phyloP scores from a whole-genome alignment of 805 yeast species.

The Cyberlindnera nakhonratchasimensis region DNA sequence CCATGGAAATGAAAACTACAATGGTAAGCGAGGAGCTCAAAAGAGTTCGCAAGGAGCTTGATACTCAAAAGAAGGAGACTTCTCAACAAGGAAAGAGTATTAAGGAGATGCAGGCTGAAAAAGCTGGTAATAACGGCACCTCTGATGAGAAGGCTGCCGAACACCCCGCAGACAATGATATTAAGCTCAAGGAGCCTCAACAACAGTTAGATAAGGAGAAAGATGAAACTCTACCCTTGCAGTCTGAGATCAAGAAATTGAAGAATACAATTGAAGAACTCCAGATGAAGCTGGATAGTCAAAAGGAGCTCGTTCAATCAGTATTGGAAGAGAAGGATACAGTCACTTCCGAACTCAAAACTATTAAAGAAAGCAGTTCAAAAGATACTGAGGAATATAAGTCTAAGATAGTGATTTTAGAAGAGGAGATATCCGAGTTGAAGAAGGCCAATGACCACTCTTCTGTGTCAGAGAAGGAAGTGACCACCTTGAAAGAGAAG shows the following conservation, averaged over 20 bases:
- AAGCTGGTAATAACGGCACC: background rate
- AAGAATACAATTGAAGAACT: slow-evolving; percentile 12
- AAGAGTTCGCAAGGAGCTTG: slow-evolving; percentile 23
- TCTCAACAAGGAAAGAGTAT: background rate
- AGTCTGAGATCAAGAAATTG: slow-evolving; percentile 11
- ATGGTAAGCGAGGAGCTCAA: slow-evolving; percentile 66
- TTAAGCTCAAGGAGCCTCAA: background rate
- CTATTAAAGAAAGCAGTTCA: background rate
- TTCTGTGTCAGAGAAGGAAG: background rate
- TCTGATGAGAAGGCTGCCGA: background rate
- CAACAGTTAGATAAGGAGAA: background rate
- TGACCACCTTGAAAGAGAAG: background rate
- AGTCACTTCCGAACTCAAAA: background rate
- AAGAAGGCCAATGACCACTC: background rate
- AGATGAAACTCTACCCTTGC: background rate
- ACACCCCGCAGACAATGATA: too few relatives aligned
- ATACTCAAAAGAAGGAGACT: slow-evolving; percentile 4
- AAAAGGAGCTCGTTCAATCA: slow-evolving; percentile 2
- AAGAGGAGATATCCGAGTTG: background rate
- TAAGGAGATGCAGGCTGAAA: background rate
- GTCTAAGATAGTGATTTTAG: slow-evolving; percentile 1
- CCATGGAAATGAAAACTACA: slow-evolving; percentile 55
- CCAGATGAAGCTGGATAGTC: slow-evolving; percentile 9
- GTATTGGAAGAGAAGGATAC: slow-evolving; percentile 9
- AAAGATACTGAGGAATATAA: background rate